phyloP scores from a whole-genome alignment of 108 stramenopile species.

The Nitzschia palea region DNA sequence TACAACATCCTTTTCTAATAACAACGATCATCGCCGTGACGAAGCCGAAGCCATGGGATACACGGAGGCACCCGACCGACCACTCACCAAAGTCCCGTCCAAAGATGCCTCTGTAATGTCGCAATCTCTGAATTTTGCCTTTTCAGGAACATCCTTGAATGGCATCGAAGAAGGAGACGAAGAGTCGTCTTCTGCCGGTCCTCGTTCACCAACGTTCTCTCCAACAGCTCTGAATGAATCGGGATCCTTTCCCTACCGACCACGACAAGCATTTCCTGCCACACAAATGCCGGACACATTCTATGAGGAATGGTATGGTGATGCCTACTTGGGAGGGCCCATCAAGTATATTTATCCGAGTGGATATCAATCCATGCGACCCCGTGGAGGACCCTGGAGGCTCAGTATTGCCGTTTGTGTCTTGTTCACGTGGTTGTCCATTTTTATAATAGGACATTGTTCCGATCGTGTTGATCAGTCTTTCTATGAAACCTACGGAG shows the following conservation, averaged over 20 bases:
- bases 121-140: no score
- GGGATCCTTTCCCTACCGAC: background rate
- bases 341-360: slow-evolving; percentile 79
- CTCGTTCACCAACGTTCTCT: background rate
- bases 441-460: slow-evolving; percentile 87
- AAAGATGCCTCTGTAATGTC: no score
- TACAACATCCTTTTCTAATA: background rate
- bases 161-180: slow-evolving; percentile 1
- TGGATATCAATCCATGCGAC: slow-evolving; percentile 89
- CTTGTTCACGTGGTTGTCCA: slow-evolving; percentile 70
- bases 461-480: slow-evolving; percentile 40
- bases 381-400: slow-evolving; percentile 81
- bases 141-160: no score
- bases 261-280: slow-evolving; percentile 7
- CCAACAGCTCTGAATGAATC: no score
- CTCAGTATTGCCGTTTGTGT: slow-evolving; percentile 66
- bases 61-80: no score
- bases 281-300: slow-evolving; percentile 41
- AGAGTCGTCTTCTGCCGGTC: background rate
- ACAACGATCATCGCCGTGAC: no score
- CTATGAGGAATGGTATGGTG: slow-evolving; percentile 86
- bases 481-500: background rate
- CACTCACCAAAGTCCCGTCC: no score
- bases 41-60: no score
- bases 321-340: slow-evolving; percentile 73